Evolutionary conservation across 2,329 filamentous ascomycete species (phyloP), one percentile per base, ranked within the genome.

Genomic region (Keithomyces neogunnii): DNA sequence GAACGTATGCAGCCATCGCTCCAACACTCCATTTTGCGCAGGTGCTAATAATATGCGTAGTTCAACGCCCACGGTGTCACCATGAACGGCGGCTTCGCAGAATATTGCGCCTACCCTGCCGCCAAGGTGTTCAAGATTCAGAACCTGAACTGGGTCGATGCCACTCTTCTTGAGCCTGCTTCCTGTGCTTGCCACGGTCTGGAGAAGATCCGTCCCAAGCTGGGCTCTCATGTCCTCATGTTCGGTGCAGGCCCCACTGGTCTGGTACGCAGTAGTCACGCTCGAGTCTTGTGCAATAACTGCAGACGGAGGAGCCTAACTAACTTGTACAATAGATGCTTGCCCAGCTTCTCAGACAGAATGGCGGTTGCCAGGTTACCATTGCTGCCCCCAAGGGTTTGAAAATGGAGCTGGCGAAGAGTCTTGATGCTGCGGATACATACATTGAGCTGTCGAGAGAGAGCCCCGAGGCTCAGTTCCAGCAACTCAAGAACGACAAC

Each of bases 151-250:
- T 80, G 84, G 60, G 74, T 85, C n/a, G 82, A 87, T 53, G 84
- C 84, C 19, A 85, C 84, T 30, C 76, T 88, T 10, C 75, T 87
- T 46, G 84, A 88, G 66, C 82, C 84, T 10, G 83, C 84, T 5
- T 85, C 83, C 3, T 88, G 84, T 59, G 84, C 84, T n/a, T 80
- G 80, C 55, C 84, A 88, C 62, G 83, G 83, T 11, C 70, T 86
- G 29, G 83, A 86, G 64, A 82, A 84, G 70, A 87, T 88, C 59
- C 73, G 75, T 3, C 82, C 84, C 10, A 81, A 81, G 61, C 75
- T 85, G 54, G 81, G 83, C 32, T 84, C 80, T 30, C 77, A 78
- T 46, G 80, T 85, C 44, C 73, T 86, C 48, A 76, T 86, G 69
- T 83, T 86, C 59, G 81, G 81, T 52, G 80, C 80, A 55, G 84